Conservation (phyloP, 2,329 filamentous ascomycete species). For the Rosellinia necatrix region DNA sequence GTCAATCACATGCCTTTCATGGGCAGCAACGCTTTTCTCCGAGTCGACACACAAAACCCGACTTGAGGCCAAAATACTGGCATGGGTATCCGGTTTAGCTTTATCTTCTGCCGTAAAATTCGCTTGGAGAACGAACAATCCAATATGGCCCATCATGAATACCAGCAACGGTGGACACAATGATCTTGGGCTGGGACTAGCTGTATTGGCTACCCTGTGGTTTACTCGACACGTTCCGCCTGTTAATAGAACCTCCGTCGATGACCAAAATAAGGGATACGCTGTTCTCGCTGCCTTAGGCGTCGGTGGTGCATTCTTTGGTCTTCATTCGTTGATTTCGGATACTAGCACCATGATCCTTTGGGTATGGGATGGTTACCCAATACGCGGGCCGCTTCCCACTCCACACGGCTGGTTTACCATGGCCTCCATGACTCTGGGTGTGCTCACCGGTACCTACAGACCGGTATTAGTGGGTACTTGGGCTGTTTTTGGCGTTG, state of each 20-base stretch:
- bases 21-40: slow-evolving; percentile 79
- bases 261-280: slow-evolving; percentile 62
- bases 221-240: slow-evolving; percentile 71
- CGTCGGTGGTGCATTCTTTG: slow-evolving; percentile 83
- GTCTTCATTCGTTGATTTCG: slow-evolving; percentile 87
- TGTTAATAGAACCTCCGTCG: slow-evolving; percentile 43
- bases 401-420: slow-evolving; percentile 90
- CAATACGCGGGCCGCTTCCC: slow-evolving; percentile 83
- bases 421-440: slow-evolving; percentile 82
- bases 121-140: slow-evolving; percentile 92
- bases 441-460: slow-evolving; percentile 76
- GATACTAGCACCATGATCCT: slow-evolving; percentile 99
- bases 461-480: slow-evolving; percentile 71
- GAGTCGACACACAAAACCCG: slow-evolving; percentile 75
- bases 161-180: slow-evolving; percentile 91
- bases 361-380: slow-evolving; percentile 98
- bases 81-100: slow-evolving; percentile 80
- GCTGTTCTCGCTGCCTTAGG: slow-evolving; percentile 75
- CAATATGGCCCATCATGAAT: slow-evolving; percentile 94
- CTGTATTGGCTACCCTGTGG: slow-evolving; percentile 73
- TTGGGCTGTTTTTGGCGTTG: slow-evolving; percentile 79
- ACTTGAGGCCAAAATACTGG: slow-evolving; percentile 80
- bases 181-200: slow-evolving; percentile 76
- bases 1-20: slow-evolving; percentile 78
- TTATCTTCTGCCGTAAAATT: slow-evolving; percentile 90